Percentiles rank a stretch among this genome's conserved stretches.
These are phyloP conservation scores for Glycine tomentella DNA, from an alignment of 306 rosid species.

Conservation along the genomic window DNA sequence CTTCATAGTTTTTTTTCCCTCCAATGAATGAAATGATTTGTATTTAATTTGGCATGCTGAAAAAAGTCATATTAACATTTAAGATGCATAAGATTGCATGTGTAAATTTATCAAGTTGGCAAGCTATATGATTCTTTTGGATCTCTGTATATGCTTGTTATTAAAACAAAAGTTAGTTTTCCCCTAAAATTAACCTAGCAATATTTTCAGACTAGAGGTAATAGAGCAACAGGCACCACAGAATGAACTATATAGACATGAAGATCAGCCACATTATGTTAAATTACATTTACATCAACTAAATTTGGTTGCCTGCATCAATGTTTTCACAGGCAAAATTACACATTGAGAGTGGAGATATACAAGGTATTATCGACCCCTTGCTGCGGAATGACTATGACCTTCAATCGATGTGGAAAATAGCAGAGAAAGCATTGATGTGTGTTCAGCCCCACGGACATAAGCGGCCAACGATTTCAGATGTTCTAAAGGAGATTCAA, in stretches of 20 bases:
- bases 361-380: slow-evolving; percentile 94
- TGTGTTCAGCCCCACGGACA: slow-evolving; percentile 92
- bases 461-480: slow-evolving; percentile 92
- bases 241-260: background rate
- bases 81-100: background rate
- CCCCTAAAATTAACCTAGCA: background rate
- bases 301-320: slow-evolving; percentile 11
- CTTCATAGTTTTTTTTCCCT: too few species aligned
- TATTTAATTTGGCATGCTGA: too few species aligned
- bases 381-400: slow-evolving; percentile 66
- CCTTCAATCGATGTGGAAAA: slow-evolving; percentile 98
- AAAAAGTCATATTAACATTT: background rate
- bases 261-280: slow-evolving; percentile 3
- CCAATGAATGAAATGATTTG: too few species aligned
- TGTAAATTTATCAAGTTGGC: background rate
- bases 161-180: background rate
- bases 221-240: too few species aligned
- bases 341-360: slow-evolving; percentile 94
- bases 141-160: background rate
- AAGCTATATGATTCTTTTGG: background rate
- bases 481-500: slow-evolving; percentile 96
- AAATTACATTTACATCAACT: slow-evolving; percentile 2
- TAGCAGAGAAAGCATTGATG: slow-evolving; percentile 97
- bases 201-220: background rate
- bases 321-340: slow-evolving; percentile 73